Conservation (phyloP, 176 grass and related monocot species). For the Puccinellia tenuiflora region DNA sequence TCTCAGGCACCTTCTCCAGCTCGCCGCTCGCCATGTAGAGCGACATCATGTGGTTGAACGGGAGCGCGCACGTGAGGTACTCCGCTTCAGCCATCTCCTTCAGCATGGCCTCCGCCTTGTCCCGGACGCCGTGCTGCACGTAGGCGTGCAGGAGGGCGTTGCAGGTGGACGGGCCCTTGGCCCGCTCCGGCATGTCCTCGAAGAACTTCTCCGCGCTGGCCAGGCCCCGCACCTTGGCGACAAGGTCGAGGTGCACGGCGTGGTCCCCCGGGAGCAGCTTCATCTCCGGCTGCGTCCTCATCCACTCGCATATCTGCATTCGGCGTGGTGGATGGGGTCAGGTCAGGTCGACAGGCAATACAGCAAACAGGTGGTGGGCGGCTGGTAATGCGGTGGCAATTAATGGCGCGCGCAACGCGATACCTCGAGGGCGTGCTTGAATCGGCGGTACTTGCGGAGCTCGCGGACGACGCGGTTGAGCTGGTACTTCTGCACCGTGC, state of each 20-base stretch:
- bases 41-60: conserved; percentile 90
- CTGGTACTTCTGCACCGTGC: conserved; percentile 72
- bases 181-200: conserved; percentile 78
- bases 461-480: conserved; percentile 81
- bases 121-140: conserved; percentile 26
- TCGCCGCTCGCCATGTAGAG: conserved; percentile 58
- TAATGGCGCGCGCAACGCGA: background rate
- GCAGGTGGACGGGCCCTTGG: conserved; percentile 62
- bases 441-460: conserved; percentile 71
- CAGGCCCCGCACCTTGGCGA: conserved; percentile 65
- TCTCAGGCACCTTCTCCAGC: conserved; percentile 48
- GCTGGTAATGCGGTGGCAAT: background rate
- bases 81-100: conserved; percentile 52
- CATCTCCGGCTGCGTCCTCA: conserved; percentile 61
- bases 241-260: conserved; percentile 85
- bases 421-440: conserved; percentile 88
- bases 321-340: background rate
- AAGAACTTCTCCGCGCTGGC: conserved; percentile 82
- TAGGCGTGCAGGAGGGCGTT: conserved; percentile 74
- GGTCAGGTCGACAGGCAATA: conserved; percentile 14
- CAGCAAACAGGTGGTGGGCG: conserved; percentile 18
- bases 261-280: conserved; percentile 71
- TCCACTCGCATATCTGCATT: conserved; percentile 83
- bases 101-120: conserved; percentile 75
- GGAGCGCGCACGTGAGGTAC: conserved; percentile 54